Evolutionary conservation across 345 rosid species (phyloP).

Genomic region (Arabis hirsuta): DNA sequence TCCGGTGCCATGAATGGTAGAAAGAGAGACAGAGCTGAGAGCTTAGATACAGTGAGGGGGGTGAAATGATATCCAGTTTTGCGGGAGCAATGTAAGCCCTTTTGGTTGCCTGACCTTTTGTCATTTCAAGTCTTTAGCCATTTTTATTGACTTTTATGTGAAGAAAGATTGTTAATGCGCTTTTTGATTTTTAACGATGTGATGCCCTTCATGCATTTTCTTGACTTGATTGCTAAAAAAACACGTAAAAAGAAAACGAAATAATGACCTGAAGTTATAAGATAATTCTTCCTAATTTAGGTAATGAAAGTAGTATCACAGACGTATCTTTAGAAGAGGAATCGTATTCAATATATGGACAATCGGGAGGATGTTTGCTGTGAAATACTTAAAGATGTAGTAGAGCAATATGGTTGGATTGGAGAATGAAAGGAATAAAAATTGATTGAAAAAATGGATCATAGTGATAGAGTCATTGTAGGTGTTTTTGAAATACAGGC

Average conservation of each 20-base stretch:
- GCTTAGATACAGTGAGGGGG: not conserved
- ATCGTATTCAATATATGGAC: not conserved
- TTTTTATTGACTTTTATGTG: not conserved
- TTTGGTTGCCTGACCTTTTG: not conserved
- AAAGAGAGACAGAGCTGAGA: conserved; percentile 18
- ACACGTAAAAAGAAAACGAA: no score
- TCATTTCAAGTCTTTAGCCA: not conserved
- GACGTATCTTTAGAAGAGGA: not conserved
- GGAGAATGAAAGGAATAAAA: not conserved
- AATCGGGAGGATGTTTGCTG: not conserved
- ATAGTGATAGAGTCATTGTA: not conserved
- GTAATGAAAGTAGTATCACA: conserved; percentile 6
- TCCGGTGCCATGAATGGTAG: conserved; percentile 59
- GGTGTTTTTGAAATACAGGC: conserved; percentile 19
- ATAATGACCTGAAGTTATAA: no score
- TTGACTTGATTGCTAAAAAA: not conserved
- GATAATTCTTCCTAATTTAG: no score
- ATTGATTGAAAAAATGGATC: not conserved
- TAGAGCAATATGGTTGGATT: not conserved
- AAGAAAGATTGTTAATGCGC: not conserved
- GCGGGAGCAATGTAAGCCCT: conserved; percentile 18
- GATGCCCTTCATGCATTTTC: not conserved
- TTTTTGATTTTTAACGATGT: not conserved
- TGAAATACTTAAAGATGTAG: not conserved
- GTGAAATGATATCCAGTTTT: conserved; percentile 2